Base-by-base conservation (phyloP, 257 asterid genomes). In the Solanum stenotomum region DNA sequence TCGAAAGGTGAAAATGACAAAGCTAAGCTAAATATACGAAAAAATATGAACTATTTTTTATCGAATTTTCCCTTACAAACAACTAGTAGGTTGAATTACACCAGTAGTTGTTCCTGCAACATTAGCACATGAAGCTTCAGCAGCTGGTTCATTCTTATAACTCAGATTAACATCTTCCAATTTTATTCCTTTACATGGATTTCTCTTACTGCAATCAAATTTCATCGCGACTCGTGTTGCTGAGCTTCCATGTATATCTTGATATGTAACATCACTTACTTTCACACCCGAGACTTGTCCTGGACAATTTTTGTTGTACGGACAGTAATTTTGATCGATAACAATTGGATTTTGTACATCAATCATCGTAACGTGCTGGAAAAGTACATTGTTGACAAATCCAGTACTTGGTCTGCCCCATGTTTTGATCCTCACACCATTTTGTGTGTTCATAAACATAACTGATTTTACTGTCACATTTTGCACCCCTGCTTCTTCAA, bases 321-420 rank as follows among this genome's bases (percentile, higher is more conserved):
- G 85, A 18, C 85, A 81, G 35, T 81, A 46, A 46, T 46, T 81
- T 46, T 81, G 85, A 81, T 81, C 85, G 8, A 81, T 81, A 18
- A 81, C 42, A 9, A 81, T 81, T 5, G 85, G 85, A 81, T 81
- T 81, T 46, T 81, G 18, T 16, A 81, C 85, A 6, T 81, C 61
- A 81, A 46, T 81, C 85, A 81, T 81, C 23, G 85, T 46, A 81
- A 33, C 67, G 14, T 81, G 85, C 40, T 81, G 85, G 85, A 81
- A 81, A 0, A 46, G 42, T 9, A 81, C 68, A 46, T 81, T 46
- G 0, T 81, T 46, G 40, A 81, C 85, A 81, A 81, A 81, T 4
- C 85, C 85, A 46, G 40, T 81, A 46, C 85, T 81, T 81, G 85
- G 85, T 81, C 85, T 81, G 5, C 85, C 85, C 85, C 85, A 81